Percentiles rank a stretch among this genome's conserved stretches.
phyloP scores from a whole-genome alignment of 164 flowering plant species.

The Vitis rupestris region DNA sequence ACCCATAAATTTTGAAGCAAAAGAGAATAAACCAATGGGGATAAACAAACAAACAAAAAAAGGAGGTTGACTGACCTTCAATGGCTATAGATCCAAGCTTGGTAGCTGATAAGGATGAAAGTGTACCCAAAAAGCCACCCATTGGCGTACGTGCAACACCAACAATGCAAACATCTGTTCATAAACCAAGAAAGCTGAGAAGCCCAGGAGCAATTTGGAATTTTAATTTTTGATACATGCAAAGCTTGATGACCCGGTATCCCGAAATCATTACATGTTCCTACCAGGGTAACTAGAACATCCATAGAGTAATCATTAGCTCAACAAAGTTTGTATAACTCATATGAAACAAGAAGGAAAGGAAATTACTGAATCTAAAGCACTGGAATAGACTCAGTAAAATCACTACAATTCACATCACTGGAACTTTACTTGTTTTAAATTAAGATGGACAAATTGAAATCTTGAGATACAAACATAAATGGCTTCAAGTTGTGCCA shows the following conservation, averaged over 20 bases:
- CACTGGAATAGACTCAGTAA: no score
- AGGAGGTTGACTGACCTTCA: constrained; percentile 38
- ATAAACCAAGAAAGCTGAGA: constrained; percentile 5
- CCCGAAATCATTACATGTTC: neutral
- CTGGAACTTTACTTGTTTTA: neutral
- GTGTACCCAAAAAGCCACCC: constrained; percentile 89
- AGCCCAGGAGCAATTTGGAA: neutral
- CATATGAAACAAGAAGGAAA: no score
- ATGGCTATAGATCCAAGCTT: constrained; percentile 89
- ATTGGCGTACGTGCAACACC: constrained; percentile 97
- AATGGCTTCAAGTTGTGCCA: neutral
- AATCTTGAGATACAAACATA: neutral
- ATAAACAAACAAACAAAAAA: neutral
- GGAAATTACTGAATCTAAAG: no score
- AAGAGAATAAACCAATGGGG: neutral
- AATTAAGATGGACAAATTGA: neutral
- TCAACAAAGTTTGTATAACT: no score
- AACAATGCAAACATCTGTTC: constrained; percentile 89
- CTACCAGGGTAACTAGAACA: neutral
- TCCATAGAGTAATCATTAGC: neutral
- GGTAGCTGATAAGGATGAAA: constrained; percentile 84
- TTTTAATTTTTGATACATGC: no score
- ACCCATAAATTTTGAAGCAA: neutral
- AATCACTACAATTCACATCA: no score
- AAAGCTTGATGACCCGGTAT: neutral